Base-by-base conservation (phyloP, 257 asterid species). In the Craterostigma plantagineum region DNA sequence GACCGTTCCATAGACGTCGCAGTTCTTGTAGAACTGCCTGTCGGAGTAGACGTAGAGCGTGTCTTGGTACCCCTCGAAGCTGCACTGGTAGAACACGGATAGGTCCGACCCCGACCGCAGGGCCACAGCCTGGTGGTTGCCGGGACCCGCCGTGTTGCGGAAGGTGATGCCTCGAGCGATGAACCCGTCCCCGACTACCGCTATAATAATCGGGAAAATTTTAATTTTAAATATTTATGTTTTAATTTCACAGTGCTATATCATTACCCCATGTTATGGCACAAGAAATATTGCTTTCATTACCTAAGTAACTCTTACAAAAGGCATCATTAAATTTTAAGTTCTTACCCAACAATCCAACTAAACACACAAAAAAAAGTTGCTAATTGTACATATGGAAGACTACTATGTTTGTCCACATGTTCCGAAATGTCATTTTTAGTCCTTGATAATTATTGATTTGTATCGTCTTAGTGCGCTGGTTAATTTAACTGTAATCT, bases 51-150 rank as follows among this genome's bases (percentile, higher is more conserved):
- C 87, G 49, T 69, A 83, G 11, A 83, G 81, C 0, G 95, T 83
- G 63, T 83, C 95, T 46, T 83, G 87, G 66, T 85, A 85, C 0
- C 93, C 96, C 49, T 77, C 85, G 49, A 85, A 69, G 23, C 68
- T 54, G 45, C 94, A 85, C 0, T 70, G 76, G 54, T 65, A 70
- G 63, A 77, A 80, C 10, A 75, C 92, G 0, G 86, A 77, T 23
- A 58, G 81, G 53, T 85, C 94, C 7, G 92, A 60, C 10, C 82
- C 72, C 0, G 86, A 77, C 9, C 85, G 78, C 14, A 85, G 82
- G 0, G 96, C 96, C 42, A 80, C 90, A 0, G 94, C 96, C 44
- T 80, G 96, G n/a, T n/a, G n/a, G 58, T 72, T 75, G 35, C 59
- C 44, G 1, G 96, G 92, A 0, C 92, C 93, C 7, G 85, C 92